Evolutionary conservation across 73 alveolate species (phyloP), one percentile per base, ranked within the genome.

Genomic region (Diophrys appendiculata): DNA sequence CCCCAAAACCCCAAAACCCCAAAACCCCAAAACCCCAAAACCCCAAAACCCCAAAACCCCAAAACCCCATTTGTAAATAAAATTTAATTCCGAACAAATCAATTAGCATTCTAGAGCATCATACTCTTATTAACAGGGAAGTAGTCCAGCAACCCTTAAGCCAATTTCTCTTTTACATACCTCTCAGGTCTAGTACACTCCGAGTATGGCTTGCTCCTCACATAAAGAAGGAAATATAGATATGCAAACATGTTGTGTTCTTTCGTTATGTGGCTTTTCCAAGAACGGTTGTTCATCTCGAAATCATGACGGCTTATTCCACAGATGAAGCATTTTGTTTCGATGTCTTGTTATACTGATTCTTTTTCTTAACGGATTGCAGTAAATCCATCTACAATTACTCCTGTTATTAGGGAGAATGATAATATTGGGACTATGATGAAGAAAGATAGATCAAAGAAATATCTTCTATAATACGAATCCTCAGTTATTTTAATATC

Each of bases 351-450:
- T 54, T 88, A 86, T 0, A 90, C 69, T 64, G 76, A 90, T 8
- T 90, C 74, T 65, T 91, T 93, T 73, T 84, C 85, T 65, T 95
- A 96, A 68, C 99, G 76, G 52, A 94, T 69, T 54, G 92, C 98
- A 33, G 96, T 94, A 81, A 96, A 96, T 27, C 97, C 97, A 70
- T 96, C 99, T 27, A 96, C 88, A 30, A 96, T 94, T 71, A 96
- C 92, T 33, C 98, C 98, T 68, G 92, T 88, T 8, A 96, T 73
- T 83, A 96, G 87, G 52, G 93, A 90, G 75, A 92, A 89, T 33
- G 94, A 70, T 85, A 94, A 73, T 56, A 96, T 92, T 52, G 91
- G 90, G 65, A 94, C 93, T 29, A 92, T 69, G 79, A 95, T 81
- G 80, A 92, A 96, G 91, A 94, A 96, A 11, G 94, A 80, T 75